phyloP scores from a whole-genome alignment of 176 grass and related monocot genomes.

The Aegilops tauschii region DNA sequence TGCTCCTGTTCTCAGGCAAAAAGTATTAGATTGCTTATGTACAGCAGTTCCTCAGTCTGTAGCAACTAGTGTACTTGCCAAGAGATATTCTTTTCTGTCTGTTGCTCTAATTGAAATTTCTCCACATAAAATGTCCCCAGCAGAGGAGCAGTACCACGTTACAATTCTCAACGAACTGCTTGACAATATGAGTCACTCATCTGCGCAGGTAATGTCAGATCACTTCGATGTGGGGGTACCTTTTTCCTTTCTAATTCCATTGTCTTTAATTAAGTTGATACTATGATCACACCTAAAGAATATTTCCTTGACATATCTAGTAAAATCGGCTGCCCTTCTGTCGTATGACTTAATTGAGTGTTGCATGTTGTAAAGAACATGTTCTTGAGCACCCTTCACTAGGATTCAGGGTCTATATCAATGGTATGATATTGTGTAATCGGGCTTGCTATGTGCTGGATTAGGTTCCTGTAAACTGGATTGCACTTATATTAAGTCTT shows the following conservation, averaged over 20 bases:
- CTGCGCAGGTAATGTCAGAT: conserved; percentile 68
- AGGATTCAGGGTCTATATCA: not conserved
- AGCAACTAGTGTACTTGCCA: conserved; percentile 76
- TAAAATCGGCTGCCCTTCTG: not conserved
- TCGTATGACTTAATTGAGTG: not conserved
- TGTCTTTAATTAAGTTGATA: conserved; percentile 7
- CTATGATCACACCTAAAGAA: not conserved
- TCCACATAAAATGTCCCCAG: conserved; percentile 63
- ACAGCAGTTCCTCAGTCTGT: conserved; percentile 54
- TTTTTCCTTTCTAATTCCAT: not conserved
- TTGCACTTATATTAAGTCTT: not conserved
- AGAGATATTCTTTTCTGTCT: conserved; percentile 93
- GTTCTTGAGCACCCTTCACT: not conserved
- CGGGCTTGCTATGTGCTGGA: not conserved
- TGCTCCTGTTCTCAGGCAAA: conserved; percentile 74
- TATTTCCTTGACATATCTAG: not conserved
- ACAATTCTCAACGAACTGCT: conserved; percentile 83
- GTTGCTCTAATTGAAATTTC: conserved; percentile 89
- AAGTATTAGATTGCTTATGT: conserved; percentile 78
- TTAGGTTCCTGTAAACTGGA: conserved; percentile 15
- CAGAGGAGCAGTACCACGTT: conserved; percentile 67
- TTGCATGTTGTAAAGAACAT: conserved; percentile 1
- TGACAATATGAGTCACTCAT: conserved; percentile 86
- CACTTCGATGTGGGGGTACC: not conserved
- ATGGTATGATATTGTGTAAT: not conserved